Conservation (phyloP, 192 early-diverging fungal genomes). For the Coemansia sp. region DNA sequence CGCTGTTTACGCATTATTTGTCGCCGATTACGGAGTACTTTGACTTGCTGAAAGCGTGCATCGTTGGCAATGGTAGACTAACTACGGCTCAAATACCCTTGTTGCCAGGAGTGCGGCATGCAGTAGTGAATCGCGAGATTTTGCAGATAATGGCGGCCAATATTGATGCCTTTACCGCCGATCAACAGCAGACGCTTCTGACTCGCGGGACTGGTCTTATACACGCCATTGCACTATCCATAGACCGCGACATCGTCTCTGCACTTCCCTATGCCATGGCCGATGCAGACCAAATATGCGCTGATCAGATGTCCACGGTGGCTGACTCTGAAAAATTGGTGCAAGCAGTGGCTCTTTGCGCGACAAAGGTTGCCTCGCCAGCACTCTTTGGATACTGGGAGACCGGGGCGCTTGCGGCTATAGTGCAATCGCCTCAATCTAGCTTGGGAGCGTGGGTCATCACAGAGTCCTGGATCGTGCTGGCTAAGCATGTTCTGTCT, state of each 20-base stretch:
- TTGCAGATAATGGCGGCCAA: constrained; percentile 14
- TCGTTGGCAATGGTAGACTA: not conserved
- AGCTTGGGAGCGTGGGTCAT: constrained; percentile 19
- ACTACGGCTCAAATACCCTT: not conserved
- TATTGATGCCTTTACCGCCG: constrained; percentile 19
- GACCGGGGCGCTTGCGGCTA: constrained; percentile 3
- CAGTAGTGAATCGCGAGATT: constrained; percentile 23
- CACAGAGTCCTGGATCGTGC: constrained; percentile 26
- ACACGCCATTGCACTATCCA: constrained; percentile 18
- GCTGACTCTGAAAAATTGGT: constrained; percentile 22
- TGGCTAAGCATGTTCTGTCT: constrained; percentile 12
- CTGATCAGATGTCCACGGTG: not conserved
- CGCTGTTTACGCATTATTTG: constrained; percentile 13
- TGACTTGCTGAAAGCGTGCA: not conserved
- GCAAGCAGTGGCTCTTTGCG: constrained; percentile 13
- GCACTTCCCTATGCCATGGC: constrained; percentile 9
- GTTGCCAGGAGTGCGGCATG: constrained; percentile 12
- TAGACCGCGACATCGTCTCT: constrained; percentile 28
- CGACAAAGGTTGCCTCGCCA: constrained; percentile 11
- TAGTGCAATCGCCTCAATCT: constrained; percentile 1
- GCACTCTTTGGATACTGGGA: constrained; percentile 25
- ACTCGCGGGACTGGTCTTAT: constrained; percentile 6
- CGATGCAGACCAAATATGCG: not conserved
- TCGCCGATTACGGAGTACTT: constrained; percentile 9
- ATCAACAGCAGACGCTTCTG: constrained; percentile 26